A percentile compares a stretch with the other conserved stretches of the same genome.
Conservation (phyloP, 2,329 filamentous ascomycete genomes). For the Fusarium anthophilum region DNA sequence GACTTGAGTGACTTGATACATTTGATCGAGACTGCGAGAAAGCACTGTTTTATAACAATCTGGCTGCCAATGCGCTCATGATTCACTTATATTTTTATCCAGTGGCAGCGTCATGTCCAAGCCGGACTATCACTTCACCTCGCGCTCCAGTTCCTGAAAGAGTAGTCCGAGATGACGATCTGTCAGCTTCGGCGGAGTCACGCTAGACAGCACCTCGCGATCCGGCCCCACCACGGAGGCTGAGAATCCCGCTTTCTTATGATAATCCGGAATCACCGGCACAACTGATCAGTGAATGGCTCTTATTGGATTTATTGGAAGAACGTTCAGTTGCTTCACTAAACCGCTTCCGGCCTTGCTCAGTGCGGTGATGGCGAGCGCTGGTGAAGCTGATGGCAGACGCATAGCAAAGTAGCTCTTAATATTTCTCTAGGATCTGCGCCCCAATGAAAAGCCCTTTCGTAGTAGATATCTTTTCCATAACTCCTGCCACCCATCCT, state of each 20-base stretch:
- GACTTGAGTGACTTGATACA: no score
- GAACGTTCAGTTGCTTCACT: no score
- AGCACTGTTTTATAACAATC: not conserved
- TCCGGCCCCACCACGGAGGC: not conserved
- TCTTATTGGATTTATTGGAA: accelerated
- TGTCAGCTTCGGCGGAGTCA: not conserved
- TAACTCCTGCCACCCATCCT: not conserved
- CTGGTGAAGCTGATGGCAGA: not conserved
- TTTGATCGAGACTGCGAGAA: not conserved
- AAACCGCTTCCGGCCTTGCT: not conserved
- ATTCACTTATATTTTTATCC: not conserved
- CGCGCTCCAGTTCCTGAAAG: not conserved
- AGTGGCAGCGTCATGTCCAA: not conserved
- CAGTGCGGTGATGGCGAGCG: not conserved
- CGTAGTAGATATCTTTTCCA: not conserved
- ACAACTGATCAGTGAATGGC: not conserved
- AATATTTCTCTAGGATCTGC: not conserved
- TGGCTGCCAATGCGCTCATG: not conserved
- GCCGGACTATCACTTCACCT: not conserved
- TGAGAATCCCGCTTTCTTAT: not conserved
- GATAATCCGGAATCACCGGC: not conserved
- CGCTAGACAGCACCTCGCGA: not conserved
- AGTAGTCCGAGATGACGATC: not conserved
- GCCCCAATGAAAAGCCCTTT: not conserved
- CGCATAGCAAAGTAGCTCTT: not conserved